A percentile compares a stretch with the other conserved stretches of the same genome.
phyloP scores from a whole-genome alignment of 495 filamentous ascomycete genomes.

The Xylaria acuta region DNA sequence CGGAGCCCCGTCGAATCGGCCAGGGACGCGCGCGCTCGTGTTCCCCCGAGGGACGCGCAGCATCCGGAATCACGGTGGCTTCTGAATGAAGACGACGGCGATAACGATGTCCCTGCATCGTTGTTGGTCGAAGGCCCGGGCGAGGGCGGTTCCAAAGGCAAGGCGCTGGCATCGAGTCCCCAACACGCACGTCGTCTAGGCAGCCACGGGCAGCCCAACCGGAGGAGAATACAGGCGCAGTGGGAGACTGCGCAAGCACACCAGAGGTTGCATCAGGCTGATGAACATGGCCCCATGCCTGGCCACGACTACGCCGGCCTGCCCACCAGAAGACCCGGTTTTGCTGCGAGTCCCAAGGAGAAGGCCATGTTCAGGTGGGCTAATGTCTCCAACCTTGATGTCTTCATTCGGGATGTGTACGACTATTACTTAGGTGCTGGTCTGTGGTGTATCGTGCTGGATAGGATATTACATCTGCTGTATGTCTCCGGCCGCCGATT shows the following conservation, averaged over 20 bases:
- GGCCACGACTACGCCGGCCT: slow-evolving; percentile 37
- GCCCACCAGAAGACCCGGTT: slow-evolving; percentile 42
- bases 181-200: slow-evolving; percentile 32
- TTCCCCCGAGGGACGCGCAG: slow-evolving; percentile 16
- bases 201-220: slow-evolving; percentile 61
- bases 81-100: slow-evolving; percentile 70
- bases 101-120: slow-evolving; percentile 92
- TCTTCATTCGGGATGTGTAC: slow-evolving; percentile 90
- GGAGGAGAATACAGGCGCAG: slow-evolving; percentile 61
- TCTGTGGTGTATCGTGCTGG: slow-evolving; percentile 86
- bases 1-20: slow-evolving; percentile 54
- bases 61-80: slow-evolving; percentile 42
- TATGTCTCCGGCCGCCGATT: slow-evolving; percentile 50
- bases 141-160: slow-evolving; percentile 41
- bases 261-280: slow-evolving; percentile 63
- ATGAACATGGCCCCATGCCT: slow-evolving; percentile 37
- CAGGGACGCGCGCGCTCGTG: slow-evolving; percentile 26
- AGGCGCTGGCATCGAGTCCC: slow-evolving; percentile 33
- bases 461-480: slow-evolving; percentile 73
- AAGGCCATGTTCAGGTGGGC: slow-evolving; percentile 96
- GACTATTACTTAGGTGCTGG: slow-evolving; percentile 85
- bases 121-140: slow-evolving; percentile 73
- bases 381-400: slow-evolving; percentile 90
- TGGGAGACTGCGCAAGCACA: slow-evolving; percentile 71
- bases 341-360: slow-evolving; percentile 70